Conservation (phyloP, 2,329 filamentous ascomycete species). For the Penicillium palitans region DNA sequence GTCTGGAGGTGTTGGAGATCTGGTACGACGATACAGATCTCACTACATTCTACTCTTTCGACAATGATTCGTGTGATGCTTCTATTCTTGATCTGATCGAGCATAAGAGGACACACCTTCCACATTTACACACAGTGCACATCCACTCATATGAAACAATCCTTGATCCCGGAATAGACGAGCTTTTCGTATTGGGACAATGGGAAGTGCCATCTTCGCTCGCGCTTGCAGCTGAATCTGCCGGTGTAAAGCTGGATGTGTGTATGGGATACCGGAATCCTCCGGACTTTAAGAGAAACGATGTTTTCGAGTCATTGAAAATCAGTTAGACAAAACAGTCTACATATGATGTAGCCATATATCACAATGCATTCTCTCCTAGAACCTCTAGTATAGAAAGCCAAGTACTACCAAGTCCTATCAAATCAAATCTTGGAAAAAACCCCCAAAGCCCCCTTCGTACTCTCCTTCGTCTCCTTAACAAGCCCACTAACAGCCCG, state of each 20-base stretch:
- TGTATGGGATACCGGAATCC: constrained; percentile 1
- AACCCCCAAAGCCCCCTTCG: constrained; percentile 65
- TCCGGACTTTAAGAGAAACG: not conserved
- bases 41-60: not conserved
- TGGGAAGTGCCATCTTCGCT: constrained; percentile 6
- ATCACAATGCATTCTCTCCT: not conserved
- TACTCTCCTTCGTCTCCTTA: constrained; percentile 72
- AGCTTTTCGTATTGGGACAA: not conserved
- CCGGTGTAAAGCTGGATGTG: constrained; percentile 5
- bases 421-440: constrained; percentile 59
- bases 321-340: not conserved
- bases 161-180: not conserved
- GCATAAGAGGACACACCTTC: constrained; percentile 7
- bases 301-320: constrained; percentile 5
- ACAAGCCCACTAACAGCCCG: constrained; percentile 71
- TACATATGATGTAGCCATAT: not conserved
- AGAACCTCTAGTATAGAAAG: not conserved
- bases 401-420: too few species aligned
- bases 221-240: constrained; percentile 1
- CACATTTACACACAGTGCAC: constrained; percentile 4
- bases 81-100: constrained; percentile 6
- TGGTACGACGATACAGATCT: constrained; percentile 10
- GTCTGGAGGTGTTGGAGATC: constrained; percentile 13
- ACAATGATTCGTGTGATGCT: not conserved
- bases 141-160: not conserved